Evolutionary conservation across 2,329 filamentous ascomycete genomes (phyloP), one percentile per base, ranked within the genome.

Genomic region (Pseudopithomyces maydicus): DNA sequence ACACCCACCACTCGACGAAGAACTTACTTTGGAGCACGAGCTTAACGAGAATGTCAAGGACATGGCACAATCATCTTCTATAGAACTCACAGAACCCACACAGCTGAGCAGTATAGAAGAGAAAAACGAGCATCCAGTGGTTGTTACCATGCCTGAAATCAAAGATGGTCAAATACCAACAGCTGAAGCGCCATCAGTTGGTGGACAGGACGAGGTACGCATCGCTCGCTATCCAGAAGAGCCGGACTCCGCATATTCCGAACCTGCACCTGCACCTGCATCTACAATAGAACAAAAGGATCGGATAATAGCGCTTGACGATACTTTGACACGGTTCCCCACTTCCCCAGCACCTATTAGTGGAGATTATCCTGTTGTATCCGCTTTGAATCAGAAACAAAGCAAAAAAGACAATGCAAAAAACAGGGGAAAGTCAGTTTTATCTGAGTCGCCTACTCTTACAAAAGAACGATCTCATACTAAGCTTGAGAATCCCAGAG

Each of bases 91-190:
- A 8, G 26, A 29, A 29, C 26, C 26, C 26, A 5, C 26, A 4
- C 26, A 76, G 60, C 68, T 67, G 56, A 72, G 74, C 32, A 79
- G 79, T 66, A 80, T 79, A 48, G 74, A 77, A 26, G 79, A 78
- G 64, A 77, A 77, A 47, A 79, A 80, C 19, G 52, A 49, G 43
- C 6, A n/a, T n/a, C 22, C 26, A 15, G 33, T 43, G 20, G 15
- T 36, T 17, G 7, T 26, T 17, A 23, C 17, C n/a, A 8, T 29
- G 14, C 14, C 35, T 10, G 36, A 43, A n/a, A 26, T 8, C 26
- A 23, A 32, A 35, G 44, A 55, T 22, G 12, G 20, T 23, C 36
- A 23, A 15, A 11, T 33, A 26, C 22, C 17, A 4, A 12, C 17
- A n/a, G 26, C n/a, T 15, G 38, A 42, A 2, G 15, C 17, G 22